Percentiles rank a stretch among this genome's conserved stretches.
Evolutionary conservation across 208 protist genomes (phyloP).

Genomic region (Herpetomonas tarakana): DNA sequence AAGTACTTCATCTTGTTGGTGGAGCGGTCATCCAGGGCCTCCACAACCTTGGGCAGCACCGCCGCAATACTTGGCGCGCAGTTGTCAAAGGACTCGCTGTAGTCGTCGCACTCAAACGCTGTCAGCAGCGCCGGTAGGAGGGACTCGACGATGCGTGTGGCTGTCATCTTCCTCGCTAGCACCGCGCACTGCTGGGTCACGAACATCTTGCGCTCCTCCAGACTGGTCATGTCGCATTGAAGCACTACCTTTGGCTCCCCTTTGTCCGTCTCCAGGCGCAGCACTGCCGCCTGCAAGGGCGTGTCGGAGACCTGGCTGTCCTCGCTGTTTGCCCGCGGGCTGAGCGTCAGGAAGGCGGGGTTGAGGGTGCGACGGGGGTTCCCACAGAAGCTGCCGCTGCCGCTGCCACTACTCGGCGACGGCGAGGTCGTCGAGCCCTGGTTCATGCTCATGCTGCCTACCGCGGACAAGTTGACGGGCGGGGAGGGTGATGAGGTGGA

Average conservation of each 20-base stretch:
- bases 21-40: slow-evolving; percentile 21
- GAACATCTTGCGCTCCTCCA: slow-evolving; percentile 54
- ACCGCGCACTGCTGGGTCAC: slow-evolving; percentile 35
- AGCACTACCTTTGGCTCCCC: neutral
- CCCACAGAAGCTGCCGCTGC: slow-evolving; percentile 9
- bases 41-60: slow-evolving; percentile 52
- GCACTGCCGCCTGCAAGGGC: slow-evolving; percentile 16
- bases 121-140: slow-evolving; percentile 62
- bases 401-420: slow-evolving; percentile 13
- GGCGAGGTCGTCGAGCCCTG: neutral
- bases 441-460: neutral
- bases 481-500: slow-evolving; percentile 11
- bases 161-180: slow-evolving; percentile 49
- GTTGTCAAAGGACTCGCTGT: slow-evolving; percentile 55
- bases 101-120: slow-evolving; percentile 53
- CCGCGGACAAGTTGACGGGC: neutral
- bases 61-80: slow-evolving; percentile 43
- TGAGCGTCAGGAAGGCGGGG: slow-evolving; percentile 52
- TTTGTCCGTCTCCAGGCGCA: neutral
- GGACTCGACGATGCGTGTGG: slow-evolving; percentile 43
- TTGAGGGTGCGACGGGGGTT: slow-evolving; percentile 54
- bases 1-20: slow-evolving; percentile 51
- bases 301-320: slow-evolving; percentile 26
- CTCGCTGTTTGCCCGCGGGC: slow-evolving; percentile 33
- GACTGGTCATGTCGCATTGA: slow-evolving; percentile 29